These are phyloP conservation scores for Xylaria flabelliformis DNA, from an alignment of 495 filamentous ascomycete genomes.

Conservation along the genomic window DNA sequence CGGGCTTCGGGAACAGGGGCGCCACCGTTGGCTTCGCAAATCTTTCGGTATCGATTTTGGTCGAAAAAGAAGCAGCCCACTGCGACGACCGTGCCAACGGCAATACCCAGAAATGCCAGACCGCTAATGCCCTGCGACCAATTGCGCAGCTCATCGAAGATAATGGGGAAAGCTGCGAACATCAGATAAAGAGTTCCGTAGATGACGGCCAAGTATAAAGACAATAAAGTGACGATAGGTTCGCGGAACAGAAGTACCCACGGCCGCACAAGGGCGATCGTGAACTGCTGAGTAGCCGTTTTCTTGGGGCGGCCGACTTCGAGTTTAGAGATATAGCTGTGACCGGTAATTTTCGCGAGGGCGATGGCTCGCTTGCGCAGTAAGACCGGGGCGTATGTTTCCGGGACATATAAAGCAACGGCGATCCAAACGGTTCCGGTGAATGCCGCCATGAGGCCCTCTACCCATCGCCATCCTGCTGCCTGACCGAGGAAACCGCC, in stretches of 20 bases:
- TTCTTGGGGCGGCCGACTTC: conserved; percentile 48
- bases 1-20: conserved; percentile 72
- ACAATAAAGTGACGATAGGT: conserved; percentile 75
- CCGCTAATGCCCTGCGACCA: conserved; percentile 70
- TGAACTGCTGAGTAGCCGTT: conserved; percentile 46
- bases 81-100: conserved; percentile 68
- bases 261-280: conserved; percentile 61
- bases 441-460: conserved; percentile 70
- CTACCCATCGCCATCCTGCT: conserved; percentile 70
- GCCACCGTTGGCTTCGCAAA: conserved; percentile 57
- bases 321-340: conserved; percentile 51
- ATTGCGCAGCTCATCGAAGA: conserved; percentile 70
- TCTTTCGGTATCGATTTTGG: conserved; percentile 60
- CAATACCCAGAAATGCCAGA: conserved; percentile 71
- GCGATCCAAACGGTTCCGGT: conserved; percentile 60
- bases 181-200: conserved; percentile 80
- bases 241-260: conserved; percentile 74
- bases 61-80: conserved; percentile 68
- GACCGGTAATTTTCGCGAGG: conserved; percentile 67
- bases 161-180: conserved; percentile 78
- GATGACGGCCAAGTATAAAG: conserved; percentile 69
- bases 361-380: conserved; percentile 66
- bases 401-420: conserved; percentile 69
- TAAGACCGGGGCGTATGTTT: conserved; percentile 73
- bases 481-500: conserved; percentile 67